These are phyloP conservation scores for Tripterygium wilfordii DNA, from an alignment of 177 flowering plant species.

Conservation along the genomic window DNA sequence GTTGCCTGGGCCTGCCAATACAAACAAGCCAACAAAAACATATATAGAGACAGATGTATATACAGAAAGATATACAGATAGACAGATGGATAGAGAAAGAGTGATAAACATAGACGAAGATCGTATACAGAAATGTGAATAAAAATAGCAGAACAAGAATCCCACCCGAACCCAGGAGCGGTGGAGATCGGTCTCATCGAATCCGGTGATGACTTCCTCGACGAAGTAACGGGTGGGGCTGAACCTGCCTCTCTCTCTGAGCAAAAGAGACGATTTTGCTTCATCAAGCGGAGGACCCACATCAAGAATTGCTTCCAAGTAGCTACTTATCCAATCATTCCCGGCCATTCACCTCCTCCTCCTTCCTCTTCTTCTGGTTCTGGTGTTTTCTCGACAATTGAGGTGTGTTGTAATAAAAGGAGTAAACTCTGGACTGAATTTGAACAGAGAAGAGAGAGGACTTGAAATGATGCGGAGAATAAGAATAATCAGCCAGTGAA, in stretches of 20 bases:
- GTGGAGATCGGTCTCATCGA: conserved; percentile 97
- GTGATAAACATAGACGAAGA: background rate
- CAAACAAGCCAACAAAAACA: background rate
- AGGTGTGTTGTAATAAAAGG: no score
- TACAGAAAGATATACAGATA: background rate
- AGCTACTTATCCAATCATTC: conserved; percentile 97
- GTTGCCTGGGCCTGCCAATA: conserved; percentile 73
- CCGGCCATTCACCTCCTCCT: conserved; percentile 65
- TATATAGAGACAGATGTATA: background rate
- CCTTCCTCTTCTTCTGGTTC: background rate
- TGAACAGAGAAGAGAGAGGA: no score
- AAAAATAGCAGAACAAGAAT: background rate
- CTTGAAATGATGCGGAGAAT: no score
- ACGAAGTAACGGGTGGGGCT: conserved; percentile 95
- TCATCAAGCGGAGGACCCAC: conserved; percentile 75
- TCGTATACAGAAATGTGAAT: background rate
- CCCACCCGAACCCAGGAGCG: conserved; percentile 87
- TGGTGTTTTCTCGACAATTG: background rate
- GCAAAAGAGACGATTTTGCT: conserved; percentile 58
- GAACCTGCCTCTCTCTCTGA: conserved; percentile 89
- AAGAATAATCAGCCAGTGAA: no score
- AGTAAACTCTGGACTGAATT: no score
- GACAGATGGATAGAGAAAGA: background rate
- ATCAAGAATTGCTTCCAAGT: conserved; percentile 92
- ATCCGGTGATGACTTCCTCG: conserved; percentile 95